Evolutionary conservation across 2,329 filamentous ascomycete genomes (phyloP).

Genomic region (Elsinoe ampelina): DNA sequence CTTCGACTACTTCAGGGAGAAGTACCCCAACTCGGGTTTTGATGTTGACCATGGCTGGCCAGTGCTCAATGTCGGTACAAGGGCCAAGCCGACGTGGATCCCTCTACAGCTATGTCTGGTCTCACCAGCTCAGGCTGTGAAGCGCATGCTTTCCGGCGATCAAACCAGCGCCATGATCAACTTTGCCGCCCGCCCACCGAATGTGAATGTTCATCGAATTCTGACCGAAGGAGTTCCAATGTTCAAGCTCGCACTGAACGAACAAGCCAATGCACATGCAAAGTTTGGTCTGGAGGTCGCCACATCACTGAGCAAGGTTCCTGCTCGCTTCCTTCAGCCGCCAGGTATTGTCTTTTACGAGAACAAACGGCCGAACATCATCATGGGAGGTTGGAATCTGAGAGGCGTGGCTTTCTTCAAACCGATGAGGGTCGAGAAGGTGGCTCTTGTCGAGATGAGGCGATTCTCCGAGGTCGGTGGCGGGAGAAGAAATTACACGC

Average conservation of each 20-base stretch:
- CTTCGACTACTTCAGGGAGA: slow-evolving; percentile 39
- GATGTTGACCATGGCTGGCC: slow-evolving; percentile 41
- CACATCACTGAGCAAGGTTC: slow-evolving; percentile 58
- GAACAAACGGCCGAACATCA: slow-evolving; percentile 16
- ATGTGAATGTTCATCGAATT: slow-evolving; percentile 59
- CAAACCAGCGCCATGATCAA: slow-evolving; percentile 62
- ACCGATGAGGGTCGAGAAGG: slow-evolving; percentile 41
- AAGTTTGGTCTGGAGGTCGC: slow-evolving; percentile 56
- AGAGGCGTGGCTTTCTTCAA: slow-evolving; percentile 45
- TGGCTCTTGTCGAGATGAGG: slow-evolving; percentile 37
- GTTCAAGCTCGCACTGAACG: slow-evolving; percentile 2
- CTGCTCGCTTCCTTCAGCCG: slow-evolving; percentile 55
- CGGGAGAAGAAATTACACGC: not conserved
- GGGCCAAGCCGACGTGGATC: slow-evolving; percentile 50
- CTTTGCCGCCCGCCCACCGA: slow-evolving; percentile 60
- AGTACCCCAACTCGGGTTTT: slow-evolving; percentile 32
- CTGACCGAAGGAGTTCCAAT: slow-evolving; percentile 17
- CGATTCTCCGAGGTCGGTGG: not conserved
- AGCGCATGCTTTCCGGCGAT: slow-evolving; percentile 46
- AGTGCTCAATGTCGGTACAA: slow-evolving; percentile 54
- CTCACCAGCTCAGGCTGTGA: slow-evolving; percentile 54
- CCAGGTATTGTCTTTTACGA: slow-evolving; percentile 53
- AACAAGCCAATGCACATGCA: slow-evolving; percentile 7
- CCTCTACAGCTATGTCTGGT: slow-evolving; percentile 59
- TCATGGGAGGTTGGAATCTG: slow-evolving; percentile 26